Evolutionary conservation across 371 early-diverging fungal species (phyloP).

Genomic region (Mortierella sp.): DNA sequence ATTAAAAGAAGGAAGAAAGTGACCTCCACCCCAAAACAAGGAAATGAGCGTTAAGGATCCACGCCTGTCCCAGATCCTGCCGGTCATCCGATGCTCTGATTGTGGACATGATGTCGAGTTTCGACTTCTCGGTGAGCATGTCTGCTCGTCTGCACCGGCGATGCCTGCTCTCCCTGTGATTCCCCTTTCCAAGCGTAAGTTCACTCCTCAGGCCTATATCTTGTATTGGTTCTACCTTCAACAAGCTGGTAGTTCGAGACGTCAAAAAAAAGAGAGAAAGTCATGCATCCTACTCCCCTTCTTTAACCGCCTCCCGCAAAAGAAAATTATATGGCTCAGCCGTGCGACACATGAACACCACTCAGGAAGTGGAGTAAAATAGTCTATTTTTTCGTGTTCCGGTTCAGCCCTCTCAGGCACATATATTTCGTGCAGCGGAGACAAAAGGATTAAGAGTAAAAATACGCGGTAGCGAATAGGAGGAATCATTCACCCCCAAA

Average conservation of each 20-base stretch:
- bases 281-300: no score
- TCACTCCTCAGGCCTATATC: background rate
- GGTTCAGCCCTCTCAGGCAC: background rate
- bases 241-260: no score
- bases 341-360: no score
- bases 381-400: conserved; percentile 4
- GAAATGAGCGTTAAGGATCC: conserved; percentile 37
- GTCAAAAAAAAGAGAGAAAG: background rate
- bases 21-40: background rate
- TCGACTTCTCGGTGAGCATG: conserved; percentile 67
- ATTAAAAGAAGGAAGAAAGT: background rate
- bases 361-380: no score
- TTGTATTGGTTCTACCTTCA: no score
- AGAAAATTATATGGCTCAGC: no score
- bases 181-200: conserved; percentile 28
- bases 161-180: conserved; percentile 64
- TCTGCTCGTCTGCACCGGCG: conserved; percentile 67
- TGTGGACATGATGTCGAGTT: conserved; percentile 73
- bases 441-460: no score
- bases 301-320: no score
- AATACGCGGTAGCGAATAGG: no score
- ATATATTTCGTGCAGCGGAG: no score
- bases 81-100: conserved; percentile 71
- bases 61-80: conserved; percentile 71
- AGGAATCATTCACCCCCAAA: no score